Evolutionary conservation across 495 filamentous ascomycete species (phyloP), one percentile per base, ranked within the genome.

Genomic region (Lasiosphaeria miniovina): DNA sequence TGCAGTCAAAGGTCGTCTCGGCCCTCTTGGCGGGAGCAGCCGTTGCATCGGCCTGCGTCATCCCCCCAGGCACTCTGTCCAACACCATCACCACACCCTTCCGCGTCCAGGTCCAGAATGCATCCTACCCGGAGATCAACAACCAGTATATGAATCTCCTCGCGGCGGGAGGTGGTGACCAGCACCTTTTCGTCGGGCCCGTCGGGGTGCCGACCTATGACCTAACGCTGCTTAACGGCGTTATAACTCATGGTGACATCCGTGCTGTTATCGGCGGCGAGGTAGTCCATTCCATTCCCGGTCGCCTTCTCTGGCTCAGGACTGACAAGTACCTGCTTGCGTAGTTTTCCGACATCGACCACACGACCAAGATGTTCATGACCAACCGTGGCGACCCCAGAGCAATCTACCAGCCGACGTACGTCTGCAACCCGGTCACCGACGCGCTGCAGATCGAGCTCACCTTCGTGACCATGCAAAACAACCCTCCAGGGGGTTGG

Each of bases 341-440:
- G 7, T 48, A 82, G 81, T 80, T 77, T 52, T 79, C 80, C 15
- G 68, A 69, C 6, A 66, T 75, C 15, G 81, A 84, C 58, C 74
- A 81, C 65, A 84, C 81, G 14, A 82, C 79, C 15, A 83, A 84
- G 64, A 67, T 83, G 65, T 84, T 83, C 67, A 77, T 81, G 75
- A 83, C 81, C 1, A 73, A 75, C 12, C 76, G 81, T 6, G 68
- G 71, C 32, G 78, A 82, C 45, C 72, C 77, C 15, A 64, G 72
- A 1, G 81, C 81, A 9, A 54, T 76, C 54, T 83, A 79, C 53
- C 65, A 81, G 41, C 76, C 79, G 8, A 71, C 68, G 6, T 78
- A 79, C 51, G 77, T 75, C 48, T 84, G 81, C 60, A 75, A 83
- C 65, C 79, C 76, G 7, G 75, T 76, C 55, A 77, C 76, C 35